Base-by-base conservation (phyloP, 2,329 filamentous ascomycete species). In the Trichophyton schoenleinii region DNA sequence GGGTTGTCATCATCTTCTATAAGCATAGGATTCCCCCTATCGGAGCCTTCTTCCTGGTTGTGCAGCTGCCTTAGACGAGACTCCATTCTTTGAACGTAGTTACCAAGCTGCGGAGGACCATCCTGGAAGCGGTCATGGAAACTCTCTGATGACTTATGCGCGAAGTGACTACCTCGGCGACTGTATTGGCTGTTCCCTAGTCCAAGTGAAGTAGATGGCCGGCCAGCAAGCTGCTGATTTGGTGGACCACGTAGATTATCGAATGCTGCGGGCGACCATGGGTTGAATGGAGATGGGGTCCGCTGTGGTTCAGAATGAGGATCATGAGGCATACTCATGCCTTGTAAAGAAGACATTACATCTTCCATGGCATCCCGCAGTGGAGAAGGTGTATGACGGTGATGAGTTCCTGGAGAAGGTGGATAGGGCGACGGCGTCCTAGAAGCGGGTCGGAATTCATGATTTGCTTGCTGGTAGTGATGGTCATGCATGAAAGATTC, bases 361-460 rank as follows among this genome's bases (percentile, higher is more conserved):
- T 95, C 92, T 70, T 97, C 92, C 91, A 99, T 99, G 0, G 94
- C 94, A 72, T 91, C 90, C 63, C 94, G 83, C 2, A 99, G 77
- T 0, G 94, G 94, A 1, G 94, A 97, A 0, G 94, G 94, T 0
- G 94, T 99, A 71, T 89, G 78, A 1, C 84, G 85, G 52, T 80
- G 85, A 49, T 80, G 83, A 44, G 78, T 77, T 53, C 80, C 83
- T 1, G 88, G 85, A 3, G 89, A 91, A 3, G 84, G 73, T 9
- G 73, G 71, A 13, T 69, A 71, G 8, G 79, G 78, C 7, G 81
- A 83, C 5, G 79, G 77, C 8, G 75, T 78, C 65, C 80, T 71
- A 20, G 73, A 67, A 28, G 75, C 68, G 18, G 67, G 65, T 7
- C 71, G 65, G 64, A 74, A 76, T 22, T 71, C 72, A 34, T 77